Percentiles rank a stretch among this genome's conserved stretches.
phyloP scores from a whole-genome alignment of 2,329 filamentous ascomycete genomes.

The Colletotrichum shisoi region DNA sequence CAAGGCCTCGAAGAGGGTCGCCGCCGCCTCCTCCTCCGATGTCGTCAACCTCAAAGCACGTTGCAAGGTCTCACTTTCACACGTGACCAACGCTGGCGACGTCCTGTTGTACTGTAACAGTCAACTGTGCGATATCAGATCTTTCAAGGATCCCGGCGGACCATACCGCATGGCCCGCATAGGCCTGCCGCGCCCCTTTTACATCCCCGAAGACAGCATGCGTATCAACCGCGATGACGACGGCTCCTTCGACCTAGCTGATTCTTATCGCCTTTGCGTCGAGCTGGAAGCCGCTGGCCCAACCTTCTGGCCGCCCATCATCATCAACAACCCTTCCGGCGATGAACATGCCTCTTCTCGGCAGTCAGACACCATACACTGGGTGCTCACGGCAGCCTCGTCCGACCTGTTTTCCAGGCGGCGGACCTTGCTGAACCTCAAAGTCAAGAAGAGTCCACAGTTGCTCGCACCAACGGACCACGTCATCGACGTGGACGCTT shows the following conservation, averaged over 20 bases:
- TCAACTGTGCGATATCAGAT: slow-evolving; percentile 61
- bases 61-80: slow-evolving; percentile 55
- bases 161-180: slow-evolving; percentile 58
- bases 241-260: slow-evolving; percentile 57
- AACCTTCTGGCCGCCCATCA: slow-evolving; percentile 61
- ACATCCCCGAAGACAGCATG: slow-evolving; percentile 61
- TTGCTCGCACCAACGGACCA: slow-evolving; percentile 52
- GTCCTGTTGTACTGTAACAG: slow-evolving; percentile 61
- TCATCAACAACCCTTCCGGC: slow-evolving; percentile 17
- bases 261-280: slow-evolving; percentile 59
- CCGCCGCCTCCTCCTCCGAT: slow-evolving; percentile 43
- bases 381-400: slow-evolving; percentile 54
- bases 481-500: slow-evolving; percentile 58
- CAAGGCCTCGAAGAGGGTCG: slow-evolving; percentile 48
- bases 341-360: slow-evolving; percentile 30
- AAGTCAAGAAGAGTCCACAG: slow-evolving; percentile 49
- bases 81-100: slow-evolving; percentile 38
- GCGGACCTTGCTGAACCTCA: slow-evolving; percentile 46
- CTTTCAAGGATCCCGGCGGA: slow-evolving; percentile 58
- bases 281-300: slow-evolving; percentile 62
- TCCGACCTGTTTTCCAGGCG: slow-evolving; percentile 53
- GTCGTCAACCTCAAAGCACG: slow-evolving; percentile 50
- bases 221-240: slow-evolving; percentile 59
- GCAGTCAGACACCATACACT: slow-evolving; percentile 43
- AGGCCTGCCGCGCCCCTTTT: slow-evolving; percentile 59